A percentile compares a stretch with the other conserved stretches of the same genome.
These are phyloP conservation scores for Lagerstroemia speciosa DNA, from an alignment of 345 rosid genomes.

Conservation along the genomic window DNA sequence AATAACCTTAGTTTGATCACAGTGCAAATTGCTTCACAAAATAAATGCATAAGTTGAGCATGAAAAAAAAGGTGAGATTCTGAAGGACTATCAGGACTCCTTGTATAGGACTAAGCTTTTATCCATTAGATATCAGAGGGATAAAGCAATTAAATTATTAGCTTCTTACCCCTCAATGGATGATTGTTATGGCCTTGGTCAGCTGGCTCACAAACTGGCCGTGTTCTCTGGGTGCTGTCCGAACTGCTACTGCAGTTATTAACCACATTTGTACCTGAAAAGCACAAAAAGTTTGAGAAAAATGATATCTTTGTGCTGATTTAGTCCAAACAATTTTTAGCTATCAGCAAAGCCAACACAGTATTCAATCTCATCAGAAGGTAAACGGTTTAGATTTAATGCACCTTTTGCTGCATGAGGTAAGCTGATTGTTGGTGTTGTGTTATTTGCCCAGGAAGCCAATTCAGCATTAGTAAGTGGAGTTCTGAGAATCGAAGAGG, in stretches of 20 bases:
- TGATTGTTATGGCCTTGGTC: slow-evolving; percentile 44
- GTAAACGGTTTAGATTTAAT: not conserved
- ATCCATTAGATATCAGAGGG: not conserved
- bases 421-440: slow-evolving; percentile 34
- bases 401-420: slow-evolving; percentile 40
- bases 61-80: not conserved
- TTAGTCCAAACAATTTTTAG: not conserved
- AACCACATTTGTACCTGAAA: slow-evolving; percentile 25
- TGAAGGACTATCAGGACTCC: not conserved
- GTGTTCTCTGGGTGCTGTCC: slow-evolving; percentile 51
- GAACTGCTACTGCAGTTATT: slow-evolving; percentile 59
- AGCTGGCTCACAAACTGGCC: slow-evolving; percentile 25
- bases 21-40: not conserved
- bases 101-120: not conserved
- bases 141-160: not conserved
- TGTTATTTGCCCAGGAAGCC: slow-evolving; percentile 42
- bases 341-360: not conserved
- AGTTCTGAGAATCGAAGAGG: slow-evolving; percentile 44
- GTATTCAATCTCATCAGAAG: not conserved
- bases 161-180: slow-evolving; percentile 46
- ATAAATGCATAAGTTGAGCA: not conserved
- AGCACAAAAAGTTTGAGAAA: not conserved
- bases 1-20: not conserved
- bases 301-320: not conserved
- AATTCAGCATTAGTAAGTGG: slow-evolving; percentile 35